phyloP scores from a whole-genome alignment of 345 rosid genomes.

The Nephelium lappaceum region DNA sequence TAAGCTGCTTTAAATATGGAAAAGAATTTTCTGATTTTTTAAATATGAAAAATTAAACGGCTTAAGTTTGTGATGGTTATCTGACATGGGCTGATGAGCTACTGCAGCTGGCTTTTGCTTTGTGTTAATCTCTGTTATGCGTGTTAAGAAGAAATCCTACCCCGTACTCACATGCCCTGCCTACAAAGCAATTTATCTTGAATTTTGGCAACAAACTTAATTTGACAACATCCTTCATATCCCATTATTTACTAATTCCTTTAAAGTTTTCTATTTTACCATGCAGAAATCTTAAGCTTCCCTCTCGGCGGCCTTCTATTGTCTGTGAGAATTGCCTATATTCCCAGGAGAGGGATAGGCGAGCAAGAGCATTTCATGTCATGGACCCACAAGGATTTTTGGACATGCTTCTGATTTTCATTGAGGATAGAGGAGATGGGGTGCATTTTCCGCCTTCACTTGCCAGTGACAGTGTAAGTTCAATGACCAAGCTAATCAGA shows the following conservation, averaged over 20 bases:
- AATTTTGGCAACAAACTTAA: background rate
- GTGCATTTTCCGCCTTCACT: slow-evolving; percentile 54
- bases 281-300: slow-evolving; percentile 81
- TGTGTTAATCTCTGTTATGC: background rate
- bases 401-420: slow-evolving; percentile 83
- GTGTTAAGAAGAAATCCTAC: background rate
- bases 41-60: background rate
- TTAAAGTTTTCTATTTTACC: background rate
- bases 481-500: background rate
- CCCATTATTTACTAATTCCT: background rate
- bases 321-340: slow-evolving; percentile 91
- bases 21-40: background rate
- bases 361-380: slow-evolving; percentile 88
- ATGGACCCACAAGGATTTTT: slow-evolving; percentile 82
- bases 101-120: background rate
- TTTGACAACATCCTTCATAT: background rate
- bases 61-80: background rate
- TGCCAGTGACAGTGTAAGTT: slow-evolving; percentile 40
- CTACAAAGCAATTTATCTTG: background rate
- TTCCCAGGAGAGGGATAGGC: slow-evolving; percentile 61
- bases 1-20: background rate
- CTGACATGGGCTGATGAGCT: background rate
- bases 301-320: slow-evolving; percentile 72
- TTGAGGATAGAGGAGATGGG: slow-evolving; percentile 67
- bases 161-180: background rate